A percentile compares a stretch with the other conserved stretches of the same genome.
These are phyloP conservation scores for Nannizziopsis arthrosporioides DNA, from an alignment of 2,329 filamentous ascomycete genomes.

Conservation along the genomic window DNA sequence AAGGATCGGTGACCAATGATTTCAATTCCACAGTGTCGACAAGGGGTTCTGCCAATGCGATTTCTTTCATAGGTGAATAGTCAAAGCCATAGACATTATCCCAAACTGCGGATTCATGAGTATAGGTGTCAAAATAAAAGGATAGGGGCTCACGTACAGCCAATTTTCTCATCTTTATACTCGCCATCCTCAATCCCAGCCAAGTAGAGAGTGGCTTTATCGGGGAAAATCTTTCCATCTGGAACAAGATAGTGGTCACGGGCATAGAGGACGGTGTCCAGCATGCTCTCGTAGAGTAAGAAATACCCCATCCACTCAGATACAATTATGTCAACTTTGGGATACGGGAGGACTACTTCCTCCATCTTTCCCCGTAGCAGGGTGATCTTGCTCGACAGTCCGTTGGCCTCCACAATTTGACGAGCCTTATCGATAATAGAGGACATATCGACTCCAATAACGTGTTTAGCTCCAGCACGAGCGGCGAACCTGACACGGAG, in stretches of 20 bases:
- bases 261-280: slow-evolving; percentile 95
- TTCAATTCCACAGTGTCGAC: slow-evolving; percentile 98
- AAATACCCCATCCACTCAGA: slow-evolving; percentile 99
- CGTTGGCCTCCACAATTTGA: slow-evolving; percentile 87
- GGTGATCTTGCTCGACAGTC: slow-evolving; percentile 90
- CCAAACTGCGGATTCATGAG: slow-evolving; percentile 59
- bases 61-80: slow-evolving; percentile 86
- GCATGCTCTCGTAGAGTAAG: slow-evolving; percentile 95
- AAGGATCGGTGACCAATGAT: slow-evolving; percentile 87
- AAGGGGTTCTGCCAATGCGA: slow-evolving; percentile 85
- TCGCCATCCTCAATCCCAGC: slow-evolving; percentile 97
- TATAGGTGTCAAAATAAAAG: background rate
- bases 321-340: slow-evolving; percentile 98
- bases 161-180: slow-evolving; percentile 99
- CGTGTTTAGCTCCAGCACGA: slow-evolving; percentile 91
- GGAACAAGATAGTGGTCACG: slow-evolving; percentile 80
- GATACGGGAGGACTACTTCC: slow-evolving; percentile 83
- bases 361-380: slow-evolving; percentile 99
- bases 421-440: slow-evolving; percentile 98
- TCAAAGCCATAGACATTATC: slow-evolving; percentile 98
- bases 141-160: slow-evolving; percentile 55
- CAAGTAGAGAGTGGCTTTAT: slow-evolving; percentile 96
- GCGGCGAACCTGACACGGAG: slow-evolving; percentile 68
- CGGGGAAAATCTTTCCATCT: slow-evolving; percentile 90
- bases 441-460: slow-evolving; percentile 98